Conservation (phyloP, 129 eudicot species). For the Gnaphalium uliginosum region DNA sequence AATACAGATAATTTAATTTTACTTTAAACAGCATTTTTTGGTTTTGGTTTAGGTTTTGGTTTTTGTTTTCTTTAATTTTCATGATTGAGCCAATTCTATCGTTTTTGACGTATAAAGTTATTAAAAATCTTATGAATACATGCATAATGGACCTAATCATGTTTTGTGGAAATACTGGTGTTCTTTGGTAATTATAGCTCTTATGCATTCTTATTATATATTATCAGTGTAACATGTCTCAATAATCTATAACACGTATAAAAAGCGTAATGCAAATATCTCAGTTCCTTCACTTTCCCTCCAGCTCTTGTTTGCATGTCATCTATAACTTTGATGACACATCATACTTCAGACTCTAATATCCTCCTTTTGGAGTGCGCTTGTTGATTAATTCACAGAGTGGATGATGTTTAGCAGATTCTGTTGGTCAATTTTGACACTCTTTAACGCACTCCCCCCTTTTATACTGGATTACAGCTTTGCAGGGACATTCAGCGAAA, state of each 20-base stretch:
- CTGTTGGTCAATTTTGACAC: not conserved
- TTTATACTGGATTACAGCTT: slow-evolving; percentile 55
- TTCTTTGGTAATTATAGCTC: not conserved
- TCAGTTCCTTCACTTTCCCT: not conserved
- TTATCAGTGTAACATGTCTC: not conserved
- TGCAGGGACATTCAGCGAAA: slow-evolving; percentile 93
- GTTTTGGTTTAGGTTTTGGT: no score
- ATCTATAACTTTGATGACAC: not conserved
- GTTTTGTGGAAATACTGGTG: not conserved
- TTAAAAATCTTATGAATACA: not conserved
- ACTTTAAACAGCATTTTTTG: not conserved
- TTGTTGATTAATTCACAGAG: not conserved
- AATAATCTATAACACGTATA: not conserved
- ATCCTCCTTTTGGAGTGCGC: slow-evolving; percentile 7
- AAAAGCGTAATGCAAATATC: slow-evolving; percentile 8
- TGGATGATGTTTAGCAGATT: slow-evolving; percentile 14
- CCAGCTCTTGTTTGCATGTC: not conserved
- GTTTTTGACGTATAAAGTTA: not conserved
- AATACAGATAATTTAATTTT: not conserved
- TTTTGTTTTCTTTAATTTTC: not conserved
- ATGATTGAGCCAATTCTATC: not conserved
- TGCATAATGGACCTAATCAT: not conserved
- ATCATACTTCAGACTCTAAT: not conserved
- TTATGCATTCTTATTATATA: not conserved
- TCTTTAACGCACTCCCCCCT: slow-evolving; percentile 6